Percentiles rank a stretch among this genome's conserved stretches.
phyloP scores from a whole-genome alignment of 2,329 filamentous ascomycete genomes.

The Trichoderma sp. region DNA sequence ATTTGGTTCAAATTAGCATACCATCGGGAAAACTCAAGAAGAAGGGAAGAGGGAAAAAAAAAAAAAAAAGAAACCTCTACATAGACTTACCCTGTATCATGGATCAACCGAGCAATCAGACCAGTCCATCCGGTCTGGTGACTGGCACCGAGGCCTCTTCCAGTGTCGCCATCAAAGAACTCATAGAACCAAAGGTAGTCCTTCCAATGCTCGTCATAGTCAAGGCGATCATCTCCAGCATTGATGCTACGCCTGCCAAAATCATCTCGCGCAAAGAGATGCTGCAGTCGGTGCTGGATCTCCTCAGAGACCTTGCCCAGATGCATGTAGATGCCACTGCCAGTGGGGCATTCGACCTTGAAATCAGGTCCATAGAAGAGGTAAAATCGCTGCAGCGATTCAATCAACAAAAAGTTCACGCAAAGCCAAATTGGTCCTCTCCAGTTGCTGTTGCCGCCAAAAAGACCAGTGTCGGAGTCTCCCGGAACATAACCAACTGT shows the following conservation, averaged over 20 bases:
- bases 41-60: background rate
- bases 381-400: conserved; percentile 92
- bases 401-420: conserved; percentile 91
- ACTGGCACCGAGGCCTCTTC: conserved; percentile 82
- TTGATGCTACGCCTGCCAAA: conserved; percentile 88
- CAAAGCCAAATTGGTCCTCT: conserved; percentile 93
- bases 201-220: conserved; percentile 91
- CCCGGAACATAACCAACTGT: conserved; percentile 86
- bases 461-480: conserved; percentile 93
- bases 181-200: conserved; percentile 87
- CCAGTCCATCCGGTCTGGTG: conserved; percentile 98
- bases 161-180: conserved; percentile 92
- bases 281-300: conserved; percentile 89
- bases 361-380: conserved; percentile 90
- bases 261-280: conserved; percentile 80
- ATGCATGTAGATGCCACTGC: conserved; percentile 93
- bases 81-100: conserved; percentile 81
- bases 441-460: conserved; percentile 98
- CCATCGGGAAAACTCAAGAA: background rate
- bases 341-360: conserved; percentile 89
- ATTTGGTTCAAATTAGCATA: conserved; percentile 28
- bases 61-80: background rate
- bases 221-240: conserved; percentile 75
- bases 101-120: conserved; percentile 92
- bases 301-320: conserved; percentile 92